Evolutionary conservation across 2,329 filamentous ascomycete species (phyloP).

Genomic region (Xylaria multiplex): DNA sequence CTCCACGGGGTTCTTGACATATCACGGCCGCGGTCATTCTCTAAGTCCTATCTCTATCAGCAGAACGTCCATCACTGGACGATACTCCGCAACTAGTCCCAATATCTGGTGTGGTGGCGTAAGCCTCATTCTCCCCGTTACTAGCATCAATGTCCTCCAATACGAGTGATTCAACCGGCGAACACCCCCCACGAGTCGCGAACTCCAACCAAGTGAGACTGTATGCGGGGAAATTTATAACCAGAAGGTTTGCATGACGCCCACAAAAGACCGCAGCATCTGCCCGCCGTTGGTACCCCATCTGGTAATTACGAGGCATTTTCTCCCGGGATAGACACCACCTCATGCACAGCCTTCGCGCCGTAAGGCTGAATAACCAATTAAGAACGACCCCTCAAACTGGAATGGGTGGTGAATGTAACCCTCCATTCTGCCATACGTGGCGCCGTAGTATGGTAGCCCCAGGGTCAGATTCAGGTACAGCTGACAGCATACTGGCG

Average conservation of each 20-base stretch:
- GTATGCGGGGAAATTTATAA: slow-evolving; percentile 8
- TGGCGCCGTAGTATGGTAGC: slow-evolving; percentile 32
- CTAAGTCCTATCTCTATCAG: neutral
- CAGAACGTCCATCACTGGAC: neutral
- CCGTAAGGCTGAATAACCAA: slow-evolving; percentile 34
- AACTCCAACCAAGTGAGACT: slow-evolving; percentile 3
- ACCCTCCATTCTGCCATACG: slow-evolving; percentile 32
- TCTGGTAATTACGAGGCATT: slow-evolving; percentile 9
- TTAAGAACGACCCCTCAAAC: slow-evolving; percentile 12
- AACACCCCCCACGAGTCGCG: slow-evolving; percentile 20
- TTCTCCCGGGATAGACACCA: neutral
- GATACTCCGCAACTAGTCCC: neutral
- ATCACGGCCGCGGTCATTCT: neutral
- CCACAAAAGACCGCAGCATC: slow-evolving; percentile 20
- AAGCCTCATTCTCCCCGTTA: slow-evolving; percentile 12
- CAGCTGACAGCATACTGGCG: slow-evolving; percentile 26
- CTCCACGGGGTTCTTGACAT: slow-evolving; percentile 5
- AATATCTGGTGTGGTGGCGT: neutral
- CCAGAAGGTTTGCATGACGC: slow-evolving; percentile 11
- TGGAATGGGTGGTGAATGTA: slow-evolving; percentile 30
- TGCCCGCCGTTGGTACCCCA: slow-evolving; percentile 16
- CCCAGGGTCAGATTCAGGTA: slow-evolving; percentile 30
- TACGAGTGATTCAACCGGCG: neutral
- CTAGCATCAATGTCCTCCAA: neutral
- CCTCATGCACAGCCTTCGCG: slow-evolving; percentile 6